These are phyloP conservation scores for Emmonsiellopsis sp. DNA, from an alignment of 2,329 filamentous ascomycete species.

Conservation along the genomic window DNA sequence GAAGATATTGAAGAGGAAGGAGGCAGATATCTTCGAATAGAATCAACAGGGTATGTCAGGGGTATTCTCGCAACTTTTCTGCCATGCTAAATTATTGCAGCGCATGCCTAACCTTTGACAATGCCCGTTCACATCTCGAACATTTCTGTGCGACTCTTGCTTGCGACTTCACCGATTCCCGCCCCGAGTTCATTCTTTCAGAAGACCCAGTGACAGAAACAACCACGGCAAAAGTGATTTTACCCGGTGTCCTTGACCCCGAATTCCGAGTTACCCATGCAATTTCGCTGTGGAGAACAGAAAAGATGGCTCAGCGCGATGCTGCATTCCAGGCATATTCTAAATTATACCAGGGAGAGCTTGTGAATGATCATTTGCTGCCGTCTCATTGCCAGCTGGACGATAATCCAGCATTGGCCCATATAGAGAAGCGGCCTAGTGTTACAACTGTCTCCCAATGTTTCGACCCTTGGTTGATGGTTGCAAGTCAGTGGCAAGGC, in stretches of 20 bases:
- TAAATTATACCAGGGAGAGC: conserved; percentile 56
- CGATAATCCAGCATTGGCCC: conserved; percentile 26
- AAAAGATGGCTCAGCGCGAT: conserved; percentile 66
- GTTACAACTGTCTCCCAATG: conserved; percentile 21
- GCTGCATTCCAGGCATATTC: conserved; percentile 74
- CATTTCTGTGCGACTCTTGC: conserved; percentile 67
- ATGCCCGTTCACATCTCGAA: conserved; percentile 64
- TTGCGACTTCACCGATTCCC: conserved; percentile 51
- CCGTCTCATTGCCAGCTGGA: conserved; percentile 40
- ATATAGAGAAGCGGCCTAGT: conserved; percentile 18
- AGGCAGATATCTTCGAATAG: conserved; percentile 30
- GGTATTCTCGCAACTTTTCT: conserved; percentile 8
- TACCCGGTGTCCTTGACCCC: conserved; percentile 62
- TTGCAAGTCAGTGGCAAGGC: conserved; percentile 22
- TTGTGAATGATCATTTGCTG: conserved; percentile 70
- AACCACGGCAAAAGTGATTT: conserved; percentile 49
- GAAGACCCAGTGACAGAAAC: conserved; percentile 20
- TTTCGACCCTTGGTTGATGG: conserved; percentile 28
- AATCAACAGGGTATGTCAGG: conserved; percentile 31
- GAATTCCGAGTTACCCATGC: conserved; percentile 48
- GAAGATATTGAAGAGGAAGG: conserved; percentile 40
- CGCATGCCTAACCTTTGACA: conserved; percentile 61
- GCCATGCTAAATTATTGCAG: conserved; percentile 25
- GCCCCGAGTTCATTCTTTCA: conserved; percentile 58
- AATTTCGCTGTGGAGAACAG: conserved; percentile 53